Percentiles rank a stretch among this genome's conserved stretches.
phyloP scores from a whole-genome alignment of 352 stramenopile genomes.

The Globisporangium paroecandrum region DNA sequence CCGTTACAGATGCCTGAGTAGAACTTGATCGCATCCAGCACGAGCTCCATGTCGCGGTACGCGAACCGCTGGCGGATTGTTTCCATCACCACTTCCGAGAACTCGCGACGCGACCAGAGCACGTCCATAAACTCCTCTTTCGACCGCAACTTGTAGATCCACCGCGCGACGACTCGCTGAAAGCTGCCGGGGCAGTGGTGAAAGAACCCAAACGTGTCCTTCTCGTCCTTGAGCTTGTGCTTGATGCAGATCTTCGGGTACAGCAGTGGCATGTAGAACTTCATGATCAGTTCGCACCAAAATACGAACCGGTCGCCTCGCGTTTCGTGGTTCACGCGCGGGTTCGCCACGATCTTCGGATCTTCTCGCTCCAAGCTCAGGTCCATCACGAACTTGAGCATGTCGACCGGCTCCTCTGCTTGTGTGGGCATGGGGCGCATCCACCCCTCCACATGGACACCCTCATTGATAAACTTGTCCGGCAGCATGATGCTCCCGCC shows the following conservation, averaged over 20 bases:
- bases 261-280: conserved; percentile 86
- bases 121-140: conserved; percentile 83
- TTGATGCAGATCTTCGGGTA: conserved; percentile 87
- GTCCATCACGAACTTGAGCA: conserved; percentile 90
- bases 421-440: conserved; percentile 75
- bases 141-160: conserved; percentile 82
- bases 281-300: conserved; percentile 86
- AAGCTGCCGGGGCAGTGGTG: conserved; percentile 86
- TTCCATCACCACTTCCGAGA: conserved; percentile 85
- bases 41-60: conserved; percentile 79
- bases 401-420: conserved; percentile 83
- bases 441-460: conserved; percentile 83
- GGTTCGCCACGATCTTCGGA: conserved; percentile 31
- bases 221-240: conserved; percentile 81
- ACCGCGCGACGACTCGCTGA: conserved; percentile 79
- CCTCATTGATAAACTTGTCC: conserved; percentile 81
- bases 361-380: conserved; percentile 80
- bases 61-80: conserved; percentile 83
- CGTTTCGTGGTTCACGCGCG: conserved; percentile 42
- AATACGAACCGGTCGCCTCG: conserved; percentile 80
- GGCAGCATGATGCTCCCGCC: conserved; percentile 76
- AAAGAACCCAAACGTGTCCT: conserved; percentile 78
- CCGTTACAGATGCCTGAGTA: conserved; percentile 80
- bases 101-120: conserved; percentile 74
- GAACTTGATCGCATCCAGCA: conserved; percentile 86